Evolutionary conservation across 768 basidiomycete genomes (phyloP).

Genomic region (Daedaleopsis sinensis): DNA sequence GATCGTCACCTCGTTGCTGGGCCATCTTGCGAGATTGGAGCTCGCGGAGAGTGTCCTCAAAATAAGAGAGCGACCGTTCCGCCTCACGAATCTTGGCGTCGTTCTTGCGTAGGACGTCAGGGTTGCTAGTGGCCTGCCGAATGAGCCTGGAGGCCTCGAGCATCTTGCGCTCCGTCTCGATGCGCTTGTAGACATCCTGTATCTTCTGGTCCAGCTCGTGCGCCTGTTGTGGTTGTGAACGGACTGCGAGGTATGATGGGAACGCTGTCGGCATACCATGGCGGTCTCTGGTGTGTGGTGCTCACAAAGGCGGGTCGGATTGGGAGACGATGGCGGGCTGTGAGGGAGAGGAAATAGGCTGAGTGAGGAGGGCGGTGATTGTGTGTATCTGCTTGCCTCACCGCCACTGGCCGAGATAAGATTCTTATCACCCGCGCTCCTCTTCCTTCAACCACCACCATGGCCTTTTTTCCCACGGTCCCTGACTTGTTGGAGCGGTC

Average conservation of each 20-base stretch:
- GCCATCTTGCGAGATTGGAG: constrained; percentile 75
- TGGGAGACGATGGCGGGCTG: constrained; percentile 11
- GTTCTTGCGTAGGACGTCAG: constrained; percentile 79
- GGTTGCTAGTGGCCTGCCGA: constrained; percentile 82
- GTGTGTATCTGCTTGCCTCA: constrained; percentile 31
- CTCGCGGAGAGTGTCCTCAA: constrained; percentile 83
- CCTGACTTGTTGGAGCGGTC: too few relatives aligned
- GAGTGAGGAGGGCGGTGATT: constrained; percentile 22
- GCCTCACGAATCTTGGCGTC: constrained; percentile 88
- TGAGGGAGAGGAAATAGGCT: constrained; percentile 13
- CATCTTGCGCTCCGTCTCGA: constrained; percentile 91
- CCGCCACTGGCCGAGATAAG: constrained; percentile 22
- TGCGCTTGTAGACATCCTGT: constrained; percentile 85
- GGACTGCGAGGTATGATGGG: neutral
- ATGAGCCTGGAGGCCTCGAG: constrained; percentile 82
- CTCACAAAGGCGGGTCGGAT: constrained; percentile 22
- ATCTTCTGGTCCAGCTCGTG: constrained; percentile 90
- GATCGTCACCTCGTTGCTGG: constrained; percentile 57
- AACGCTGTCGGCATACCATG: constrained; percentile 26
- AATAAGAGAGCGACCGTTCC: constrained; percentile 82
- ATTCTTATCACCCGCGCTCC: too few relatives aligned
- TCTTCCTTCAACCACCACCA: too few relatives aligned
- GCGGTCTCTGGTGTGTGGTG: constrained; percentile 12
- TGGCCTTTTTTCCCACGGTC: too few relatives aligned
- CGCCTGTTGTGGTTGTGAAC: constrained; percentile 29